Evolutionary conservation across 169 alveolate species (phyloP).

Genomic region (Theileria annulata): DNA sequence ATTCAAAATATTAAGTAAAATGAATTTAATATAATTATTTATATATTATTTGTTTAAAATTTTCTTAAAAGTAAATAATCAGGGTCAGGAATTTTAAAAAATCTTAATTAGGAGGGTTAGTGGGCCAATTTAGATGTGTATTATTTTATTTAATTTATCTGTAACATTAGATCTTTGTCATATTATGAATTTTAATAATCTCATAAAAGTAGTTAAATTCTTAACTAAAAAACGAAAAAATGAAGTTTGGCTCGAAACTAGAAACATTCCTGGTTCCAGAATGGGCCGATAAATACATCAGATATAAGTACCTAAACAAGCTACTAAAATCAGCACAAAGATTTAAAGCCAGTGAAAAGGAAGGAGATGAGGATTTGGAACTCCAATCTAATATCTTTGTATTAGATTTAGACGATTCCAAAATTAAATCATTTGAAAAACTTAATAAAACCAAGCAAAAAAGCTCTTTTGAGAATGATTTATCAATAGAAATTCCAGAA

Average conservation of each 20-base stretch:
- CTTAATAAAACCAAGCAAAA: neutral
- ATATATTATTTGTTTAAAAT: no score
- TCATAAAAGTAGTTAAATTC: neutral
- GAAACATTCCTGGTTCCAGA: conserved; percentile 45
- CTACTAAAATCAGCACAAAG: conserved; percentile 38
- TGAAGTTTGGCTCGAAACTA: conserved; percentile 67
- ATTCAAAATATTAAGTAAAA: no score
- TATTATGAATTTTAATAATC: neutral
- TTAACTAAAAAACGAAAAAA: neutral
- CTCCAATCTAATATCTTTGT: conserved; percentile 4
- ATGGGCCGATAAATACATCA: conserved; percentile 65
- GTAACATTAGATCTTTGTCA: neutral
- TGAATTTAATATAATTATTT: neutral
- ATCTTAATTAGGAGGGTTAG: neutral
- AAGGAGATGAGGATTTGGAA: conserved; percentile 33
- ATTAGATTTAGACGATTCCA: conserved; percentile 10
- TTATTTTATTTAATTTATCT: neutral
- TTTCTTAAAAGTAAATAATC: neutral
- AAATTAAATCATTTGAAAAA: neutral
- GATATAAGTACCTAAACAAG: conserved; percentile 58
- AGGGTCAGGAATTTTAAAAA: neutral
- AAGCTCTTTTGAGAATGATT: neutral
- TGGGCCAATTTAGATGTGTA: neutral
- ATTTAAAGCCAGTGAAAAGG: neutral
- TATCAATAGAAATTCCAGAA: neutral